Evolutionary conservation across 768 basidiomycete species (phyloP).

Genomic region (Hemileccinum rubropunctum): DNA sequence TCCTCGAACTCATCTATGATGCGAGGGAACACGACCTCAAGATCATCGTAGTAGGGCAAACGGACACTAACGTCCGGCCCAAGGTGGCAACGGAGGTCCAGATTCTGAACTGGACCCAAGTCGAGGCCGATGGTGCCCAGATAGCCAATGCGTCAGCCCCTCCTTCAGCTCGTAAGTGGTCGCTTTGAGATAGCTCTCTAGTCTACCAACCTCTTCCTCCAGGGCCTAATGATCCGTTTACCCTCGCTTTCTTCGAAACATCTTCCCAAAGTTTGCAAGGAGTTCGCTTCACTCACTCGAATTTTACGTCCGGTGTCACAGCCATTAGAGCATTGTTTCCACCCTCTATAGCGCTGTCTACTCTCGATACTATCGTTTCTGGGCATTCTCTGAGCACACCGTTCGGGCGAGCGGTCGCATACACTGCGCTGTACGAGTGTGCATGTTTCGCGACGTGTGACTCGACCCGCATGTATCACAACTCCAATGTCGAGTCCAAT

Average conservation of each 20-base stretch:
- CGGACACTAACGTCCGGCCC: slow-evolving; percentile 42
- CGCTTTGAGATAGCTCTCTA: not conserved
- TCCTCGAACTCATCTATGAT: slow-evolving; percentile 74
- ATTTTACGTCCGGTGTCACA: slow-evolving; percentile 87
- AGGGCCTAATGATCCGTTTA: slow-evolving; percentile 57
- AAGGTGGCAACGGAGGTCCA: slow-evolving; percentile 51
- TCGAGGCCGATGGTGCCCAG: slow-evolving; percentile 64
- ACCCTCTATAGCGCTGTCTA: slow-evolving; percentile 59
- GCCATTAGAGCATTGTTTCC: slow-evolving; percentile 76
- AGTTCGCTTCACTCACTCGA: slow-evolving; percentile 75
- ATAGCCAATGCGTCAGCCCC: slow-evolving; percentile 41
- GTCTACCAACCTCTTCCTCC: slow-evolving; percentile 1
- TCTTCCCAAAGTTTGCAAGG: slow-evolving; percentile 53
- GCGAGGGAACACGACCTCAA: slow-evolving; percentile 49
- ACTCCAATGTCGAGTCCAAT: slow-evolving; percentile 16
- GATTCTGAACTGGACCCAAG: slow-evolving; percentile 63
- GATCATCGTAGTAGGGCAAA: slow-evolving; percentile 73
- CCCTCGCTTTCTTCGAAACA: slow-evolving; percentile 61
- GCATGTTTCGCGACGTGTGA: slow-evolving; percentile 66
- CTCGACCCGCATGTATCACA: slow-evolving; percentile 51
- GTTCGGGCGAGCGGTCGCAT: slow-evolving; percentile 77
- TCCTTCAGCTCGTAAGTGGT: slow-evolving; percentile 50
- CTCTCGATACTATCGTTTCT: slow-evolving; percentile 77
- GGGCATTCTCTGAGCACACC: slow-evolving; percentile 70
- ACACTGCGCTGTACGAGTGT: slow-evolving; percentile 74